phyloP scores from a whole-genome alignment of 169 alveolate genomes.

The Plasmodium gallinaceum region DNA sequence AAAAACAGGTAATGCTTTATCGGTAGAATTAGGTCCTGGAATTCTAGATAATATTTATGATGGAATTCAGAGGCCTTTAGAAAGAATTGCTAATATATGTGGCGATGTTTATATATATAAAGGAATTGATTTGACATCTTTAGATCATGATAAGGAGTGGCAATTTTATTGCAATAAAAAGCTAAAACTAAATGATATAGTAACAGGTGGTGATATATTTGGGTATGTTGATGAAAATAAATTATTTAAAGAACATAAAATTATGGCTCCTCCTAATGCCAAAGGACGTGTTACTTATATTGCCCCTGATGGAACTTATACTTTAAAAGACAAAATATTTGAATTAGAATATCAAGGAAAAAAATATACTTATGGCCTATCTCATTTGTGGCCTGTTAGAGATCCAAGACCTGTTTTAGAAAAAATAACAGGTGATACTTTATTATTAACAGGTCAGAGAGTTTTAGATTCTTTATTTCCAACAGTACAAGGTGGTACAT shows the following conservation, averaged over 20 bases:
- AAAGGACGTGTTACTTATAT: constrained; percentile 95
- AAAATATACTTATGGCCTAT: constrained; percentile 91
- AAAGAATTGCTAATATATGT: constrained; percentile 93
- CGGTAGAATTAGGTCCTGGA: constrained; percentile 99
- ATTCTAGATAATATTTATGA: constrained; percentile 96
- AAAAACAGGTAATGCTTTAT: constrained; percentile 97
- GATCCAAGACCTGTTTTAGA: constrained; percentile 98
- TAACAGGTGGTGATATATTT: constrained; percentile 98
- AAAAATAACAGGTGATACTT: constrained; percentile 94
- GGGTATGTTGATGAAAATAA: constrained; percentile 96
- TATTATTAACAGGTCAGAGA: constrained; percentile 98
- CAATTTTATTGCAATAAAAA: constrained; percentile 92
- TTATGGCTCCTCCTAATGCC: constrained; percentile 97
- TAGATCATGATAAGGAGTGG: constrained; percentile 95
- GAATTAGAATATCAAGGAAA: constrained; percentile 94
- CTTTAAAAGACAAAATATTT: constrained; percentile 89
- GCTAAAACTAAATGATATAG: constrained; percentile 93
- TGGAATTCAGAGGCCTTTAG: constrained; percentile 98
- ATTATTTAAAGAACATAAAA: constrained; percentile 94
- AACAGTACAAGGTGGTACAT: constrained; percentile 98
- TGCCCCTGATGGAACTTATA: constrained; percentile 96
- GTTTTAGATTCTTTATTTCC: constrained; percentile 98
- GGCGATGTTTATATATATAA: constrained; percentile 95
- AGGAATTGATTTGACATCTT: constrained; percentile 96
- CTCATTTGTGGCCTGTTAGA: constrained; percentile 99